Conservation (phyloP, 2,329 filamentous ascomycete genomes). For the Graphilbum sp. region DNA sequence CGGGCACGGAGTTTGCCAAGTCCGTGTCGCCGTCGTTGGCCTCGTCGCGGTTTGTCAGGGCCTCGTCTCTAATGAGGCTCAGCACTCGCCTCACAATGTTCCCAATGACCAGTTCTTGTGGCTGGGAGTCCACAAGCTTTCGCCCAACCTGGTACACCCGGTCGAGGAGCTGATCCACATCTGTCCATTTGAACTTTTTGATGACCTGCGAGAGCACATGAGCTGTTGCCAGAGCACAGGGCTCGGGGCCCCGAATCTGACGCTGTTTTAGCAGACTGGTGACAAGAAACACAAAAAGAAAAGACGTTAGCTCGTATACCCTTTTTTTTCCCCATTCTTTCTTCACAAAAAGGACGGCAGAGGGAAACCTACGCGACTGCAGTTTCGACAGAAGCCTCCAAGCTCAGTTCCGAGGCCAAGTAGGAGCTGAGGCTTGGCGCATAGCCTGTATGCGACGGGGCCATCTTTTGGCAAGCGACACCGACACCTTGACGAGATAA, state of each 20-base stretch:
- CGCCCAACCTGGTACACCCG: slow-evolving; percentile 66
- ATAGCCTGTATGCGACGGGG: slow-evolving; percentile 33
- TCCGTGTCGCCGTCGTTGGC: slow-evolving; percentile 30
- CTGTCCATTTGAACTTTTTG: slow-evolving; percentile 60
- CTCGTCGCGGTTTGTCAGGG: slow-evolving; percentile 58
- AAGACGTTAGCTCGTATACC: no score
- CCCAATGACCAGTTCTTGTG: slow-evolving; percentile 78
- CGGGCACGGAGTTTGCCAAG: slow-evolving; percentile 36
- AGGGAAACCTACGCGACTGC: slow-evolving; percentile 68
- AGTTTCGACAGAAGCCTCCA: slow-evolving; percentile 71
- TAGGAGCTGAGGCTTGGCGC: slow-evolving; percentile 66
- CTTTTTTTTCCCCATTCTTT: no score
- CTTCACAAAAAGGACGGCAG: no score
- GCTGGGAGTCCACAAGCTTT: slow-evolving; percentile 66
- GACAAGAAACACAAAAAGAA: no score
- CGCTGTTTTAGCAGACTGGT: slow-evolving; percentile 81
- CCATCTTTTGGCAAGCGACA: slow-evolving; percentile 28
- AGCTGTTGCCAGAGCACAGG: slow-evolving; percentile 81
- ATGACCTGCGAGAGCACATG: slow-evolving; percentile 80
- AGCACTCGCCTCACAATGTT: slow-evolving; percentile 88
- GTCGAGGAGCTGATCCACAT: slow-evolving; percentile 63
- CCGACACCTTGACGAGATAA: no score
- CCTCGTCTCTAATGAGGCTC: slow-evolving; percentile 81
- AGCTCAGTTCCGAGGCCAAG: slow-evolving; percentile 45
- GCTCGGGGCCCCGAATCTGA: slow-evolving; percentile 75